A percentile compares a stretch with the other conserved stretches of the same genome.
Evolutionary conservation across 2,329 filamentous ascomycete genomes (phyloP).

Genomic region (Fusarium ramigenum): DNA sequence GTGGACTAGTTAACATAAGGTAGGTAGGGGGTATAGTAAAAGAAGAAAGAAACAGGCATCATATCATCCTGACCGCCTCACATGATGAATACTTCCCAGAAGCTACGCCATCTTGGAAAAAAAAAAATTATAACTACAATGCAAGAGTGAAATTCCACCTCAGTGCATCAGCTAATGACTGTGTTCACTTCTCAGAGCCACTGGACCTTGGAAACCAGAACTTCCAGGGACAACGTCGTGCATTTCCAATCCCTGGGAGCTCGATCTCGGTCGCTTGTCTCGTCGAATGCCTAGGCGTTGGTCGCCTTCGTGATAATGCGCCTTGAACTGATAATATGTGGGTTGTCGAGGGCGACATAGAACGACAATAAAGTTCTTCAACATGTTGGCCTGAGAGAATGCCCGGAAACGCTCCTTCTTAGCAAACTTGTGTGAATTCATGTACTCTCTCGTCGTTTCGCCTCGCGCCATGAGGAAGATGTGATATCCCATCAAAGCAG

Average conservation of each 20-base stretch:
- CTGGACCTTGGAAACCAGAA: slow-evolving; percentile 65
- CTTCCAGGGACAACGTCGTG: slow-evolving; percentile 64
- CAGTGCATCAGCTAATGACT: slow-evolving; percentile 28
- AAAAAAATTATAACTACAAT: slow-evolving; percentile 11
- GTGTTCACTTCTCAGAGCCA: slow-evolving; percentile 53
- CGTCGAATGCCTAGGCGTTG: slow-evolving; percentile 75
- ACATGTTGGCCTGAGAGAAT: slow-evolving; percentile 79
- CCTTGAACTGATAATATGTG: slow-evolving; percentile 90
- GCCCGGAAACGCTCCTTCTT: slow-evolving; percentile 92
- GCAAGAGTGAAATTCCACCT: slow-evolving; percentile 6
- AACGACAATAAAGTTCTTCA: slow-evolving; percentile 84
- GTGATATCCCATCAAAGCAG: slow-evolving; percentile 87
- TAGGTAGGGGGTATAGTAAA: slow-evolving; percentile 36
- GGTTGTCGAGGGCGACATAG: slow-evolving; percentile 85
- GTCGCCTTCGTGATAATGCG: slow-evolving; percentile 79
- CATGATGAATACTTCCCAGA: slow-evolving; percentile 40
- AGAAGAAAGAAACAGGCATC: slow-evolving; percentile 36
- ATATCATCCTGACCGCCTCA: slow-evolving; percentile 32
- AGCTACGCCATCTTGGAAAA: slow-evolving; percentile 27
- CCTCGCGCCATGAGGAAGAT: slow-evolving; percentile 89
- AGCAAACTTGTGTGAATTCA: slow-evolving; percentile 94
- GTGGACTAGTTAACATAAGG: slow-evolving; percentile 23
- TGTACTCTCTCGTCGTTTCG: slow-evolving; percentile 94
- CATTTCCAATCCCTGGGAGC: slow-evolving; percentile 81
- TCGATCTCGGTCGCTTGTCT: slow-evolving; percentile 55